phyloP scores from a whole-genome alignment of 805 yeast genomes.

The Pichia ethanolica region DNA sequence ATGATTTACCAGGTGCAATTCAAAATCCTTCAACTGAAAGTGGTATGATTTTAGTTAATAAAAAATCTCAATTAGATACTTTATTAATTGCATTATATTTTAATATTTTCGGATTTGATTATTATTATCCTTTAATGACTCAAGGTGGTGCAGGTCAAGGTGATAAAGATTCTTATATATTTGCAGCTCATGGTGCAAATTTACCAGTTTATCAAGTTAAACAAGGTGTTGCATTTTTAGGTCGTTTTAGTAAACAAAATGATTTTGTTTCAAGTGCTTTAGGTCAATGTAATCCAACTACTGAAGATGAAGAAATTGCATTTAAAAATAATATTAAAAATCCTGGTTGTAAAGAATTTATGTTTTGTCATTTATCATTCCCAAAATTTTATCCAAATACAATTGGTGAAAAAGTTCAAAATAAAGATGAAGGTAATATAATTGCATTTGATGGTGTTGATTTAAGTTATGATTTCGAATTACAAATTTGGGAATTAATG shows the following conservation, averaged over 20 bases:
- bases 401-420: background rate
- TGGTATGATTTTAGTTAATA: conserved; percentile 59
- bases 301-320: conserved; percentile 23
- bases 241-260: conserved; percentile 32
- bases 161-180: conserved; percentile 68
- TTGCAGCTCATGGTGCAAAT: conserved; percentile 47
- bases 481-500: conserved; percentile 33
- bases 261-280: conserved; percentile 34
- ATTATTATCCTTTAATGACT: conserved; percentile 57
- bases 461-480: conserved; percentile 30
- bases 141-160: conserved; percentile 77
- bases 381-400: conserved; percentile 39
- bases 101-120: conserved; percentile 55
- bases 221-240: conserved; percentile 44
- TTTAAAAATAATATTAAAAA: conserved; percentile 10
- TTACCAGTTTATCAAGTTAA: conserved; percentile 39
- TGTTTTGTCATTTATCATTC: conserved; percentile 55
- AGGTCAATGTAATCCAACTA: conserved; percentile 37
- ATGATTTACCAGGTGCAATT: conserved; percentile 54
- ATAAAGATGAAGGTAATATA: conserved; percentile 19
- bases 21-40: conserved; percentile 67
- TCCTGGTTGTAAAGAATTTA: conserved; percentile 16
- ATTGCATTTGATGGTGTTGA: conserved; percentile 28
- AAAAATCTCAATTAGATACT: conserved; percentile 46
- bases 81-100: conserved; percentile 54